A percentile compares a stretch with the other conserved stretches of the same genome.
Conservation (phyloP, 2,329 filamentous ascomycete genomes). For the Aspergillus spinulosporus region DNA sequence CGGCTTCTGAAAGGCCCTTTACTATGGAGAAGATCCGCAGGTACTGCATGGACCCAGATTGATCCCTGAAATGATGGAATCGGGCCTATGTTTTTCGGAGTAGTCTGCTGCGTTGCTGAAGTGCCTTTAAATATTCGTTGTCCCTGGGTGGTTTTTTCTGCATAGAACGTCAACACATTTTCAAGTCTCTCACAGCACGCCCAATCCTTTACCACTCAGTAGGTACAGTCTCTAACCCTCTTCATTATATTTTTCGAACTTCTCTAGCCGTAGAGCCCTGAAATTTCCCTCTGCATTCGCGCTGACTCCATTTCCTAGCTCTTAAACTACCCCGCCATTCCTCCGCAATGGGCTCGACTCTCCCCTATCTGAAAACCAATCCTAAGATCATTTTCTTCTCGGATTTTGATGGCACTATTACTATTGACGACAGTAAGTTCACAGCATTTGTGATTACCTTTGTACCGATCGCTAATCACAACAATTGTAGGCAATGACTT, state of each 20-base stretch:
- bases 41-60: conserved; percentile 14
- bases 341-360: conserved; percentile 35
- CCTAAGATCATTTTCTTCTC: conserved; percentile 98
- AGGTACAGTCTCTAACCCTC: neutral
- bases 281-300: neutral
- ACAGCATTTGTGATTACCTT: neutral
- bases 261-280: neutral
- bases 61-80: neutral
- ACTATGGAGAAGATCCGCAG: conserved; percentile 14
- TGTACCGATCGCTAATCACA: conserved; percentile 15
- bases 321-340: conserved; percentile 7
- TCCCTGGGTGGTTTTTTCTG: neutral
- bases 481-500: conserved; percentile 60
- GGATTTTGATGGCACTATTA: conserved; percentile 97
- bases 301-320: neutral
- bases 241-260: neutral
- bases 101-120: neutral
- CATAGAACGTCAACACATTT: neutral
- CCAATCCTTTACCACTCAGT: neutral
- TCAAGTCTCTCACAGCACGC: neutral
- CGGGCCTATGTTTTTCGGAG: neutral
- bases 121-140: neutral
- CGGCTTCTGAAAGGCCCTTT: conserved; percentile 1
- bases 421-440: conserved; percentile 64
- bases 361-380: conserved; percentile 53